phyloP scores from a whole-genome alignment of 164 flowering plant genomes.

The Sedum album region DNA sequence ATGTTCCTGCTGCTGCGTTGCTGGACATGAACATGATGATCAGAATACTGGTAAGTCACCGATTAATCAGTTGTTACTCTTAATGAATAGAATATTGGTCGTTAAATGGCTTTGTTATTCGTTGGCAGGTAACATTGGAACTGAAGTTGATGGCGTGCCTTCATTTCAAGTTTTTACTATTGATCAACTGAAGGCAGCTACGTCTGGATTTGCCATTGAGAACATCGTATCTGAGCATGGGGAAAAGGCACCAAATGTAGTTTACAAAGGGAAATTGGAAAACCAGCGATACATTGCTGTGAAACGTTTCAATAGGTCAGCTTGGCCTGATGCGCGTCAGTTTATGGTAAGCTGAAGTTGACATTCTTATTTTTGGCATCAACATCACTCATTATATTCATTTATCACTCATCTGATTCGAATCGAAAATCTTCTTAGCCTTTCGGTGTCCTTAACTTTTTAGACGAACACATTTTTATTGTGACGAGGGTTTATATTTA shows the following conservation, averaged over 20 bases:
- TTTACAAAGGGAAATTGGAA: constrained; percentile 78
- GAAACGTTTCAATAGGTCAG: constrained; percentile 71
- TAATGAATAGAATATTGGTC: neutral
- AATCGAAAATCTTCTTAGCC: too few species aligned
- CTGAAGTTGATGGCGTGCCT: constrained; percentile 48
- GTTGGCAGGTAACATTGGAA: constrained; percentile 45
- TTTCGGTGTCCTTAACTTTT: too few species aligned
- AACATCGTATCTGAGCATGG: constrained; percentile 96
- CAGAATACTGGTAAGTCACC: constrained; percentile 36
- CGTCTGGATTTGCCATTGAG: constrained; percentile 84
- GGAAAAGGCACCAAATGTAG: constrained; percentile 94
- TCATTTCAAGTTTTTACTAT: constrained; percentile 54
- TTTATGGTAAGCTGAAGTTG: constrained; percentile 47
- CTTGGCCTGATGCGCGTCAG: constrained; percentile 91
- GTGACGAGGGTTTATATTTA: too few species aligned
- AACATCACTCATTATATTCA: neutral
- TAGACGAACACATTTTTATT: too few species aligned
- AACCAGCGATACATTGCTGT: constrained; percentile 75
- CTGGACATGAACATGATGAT: constrained; percentile 33
- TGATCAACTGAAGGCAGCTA: constrained; percentile 74
- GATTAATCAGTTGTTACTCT: neutral
- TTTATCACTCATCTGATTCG: too few species aligned
- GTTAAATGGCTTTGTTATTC: constrained; percentile 1
- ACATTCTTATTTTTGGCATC: neutral
- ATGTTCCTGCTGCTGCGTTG: constrained; percentile 31